These are phyloP conservation scores for Hondaea fermentalgiana DNA, from an alignment of 108 stramenopile species.

Conservation along the genomic window DNA sequence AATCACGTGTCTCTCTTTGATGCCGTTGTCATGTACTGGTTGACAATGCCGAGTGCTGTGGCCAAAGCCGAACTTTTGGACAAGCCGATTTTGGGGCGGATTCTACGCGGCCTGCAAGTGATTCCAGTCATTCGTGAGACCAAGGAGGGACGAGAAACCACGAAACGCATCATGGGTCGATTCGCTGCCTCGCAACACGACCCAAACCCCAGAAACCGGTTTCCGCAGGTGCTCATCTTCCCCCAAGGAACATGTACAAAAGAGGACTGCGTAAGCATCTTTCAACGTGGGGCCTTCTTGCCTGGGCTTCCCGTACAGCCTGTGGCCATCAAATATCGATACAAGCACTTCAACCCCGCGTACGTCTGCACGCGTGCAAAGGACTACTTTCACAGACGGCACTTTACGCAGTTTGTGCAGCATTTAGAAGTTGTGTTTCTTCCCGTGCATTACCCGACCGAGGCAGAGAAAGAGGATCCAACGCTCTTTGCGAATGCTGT, in stretches of 20 bases:
- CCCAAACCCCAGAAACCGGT: constrained; percentile 2
- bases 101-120: constrained; percentile 25
- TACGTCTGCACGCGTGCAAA: not conserved
- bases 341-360: not conserved
- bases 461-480: constrained; percentile 24
- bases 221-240: constrained; percentile 38
- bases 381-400: not conserved
- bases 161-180: not conserved
- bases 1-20: constrained; percentile 37
- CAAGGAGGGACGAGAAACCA: constrained; percentile 10
- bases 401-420: constrained; percentile 26
- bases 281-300: constrained; percentile 39
- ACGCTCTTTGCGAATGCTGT: constrained; percentile 29
- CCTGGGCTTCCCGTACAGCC: constrained; percentile 37
- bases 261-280: constrained; percentile 30
- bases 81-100: constrained; percentile 21
- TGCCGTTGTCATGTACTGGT: constrained; percentile 30
- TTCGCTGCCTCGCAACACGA: not conserved
- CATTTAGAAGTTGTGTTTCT: constrained; percentile 27
- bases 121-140: constrained; percentile 11
- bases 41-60: constrained; percentile 27
- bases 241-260: constrained; percentile 40
- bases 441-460: constrained; percentile 31
- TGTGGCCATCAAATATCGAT: constrained; percentile 23
- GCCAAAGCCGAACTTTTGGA: constrained; percentile 34